Evolutionary conservation across 2,329 filamentous ascomycete species (phyloP).

Genomic region (Penicillium concentricum): DNA sequence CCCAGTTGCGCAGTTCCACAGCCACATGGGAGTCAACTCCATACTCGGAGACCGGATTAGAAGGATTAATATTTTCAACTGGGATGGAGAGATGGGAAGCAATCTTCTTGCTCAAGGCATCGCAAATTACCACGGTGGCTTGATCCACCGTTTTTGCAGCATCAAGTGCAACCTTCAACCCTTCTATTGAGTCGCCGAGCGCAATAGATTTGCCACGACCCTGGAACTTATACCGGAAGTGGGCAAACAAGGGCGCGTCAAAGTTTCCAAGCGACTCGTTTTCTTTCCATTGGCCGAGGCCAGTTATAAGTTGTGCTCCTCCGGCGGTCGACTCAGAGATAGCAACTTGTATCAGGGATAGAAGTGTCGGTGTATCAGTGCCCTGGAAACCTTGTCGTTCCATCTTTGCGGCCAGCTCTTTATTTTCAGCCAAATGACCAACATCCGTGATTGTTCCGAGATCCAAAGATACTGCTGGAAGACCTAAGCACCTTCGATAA

Average conservation of each 20-base stretch:
- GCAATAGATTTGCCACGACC: background rate
- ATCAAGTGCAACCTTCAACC: conserved; percentile 13
- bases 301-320: conserved; percentile 23
- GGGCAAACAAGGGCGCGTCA: conserved; percentile 25
- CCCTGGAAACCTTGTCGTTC: conserved; percentile 25
- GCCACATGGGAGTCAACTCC: conserved; percentile 48
- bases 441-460: conserved; percentile 31
- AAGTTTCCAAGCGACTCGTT: conserved; percentile 22
- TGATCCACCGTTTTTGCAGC: conserved; percentile 17
- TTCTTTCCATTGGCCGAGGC: conserved; percentile 24
- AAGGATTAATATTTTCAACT: conserved; percentile 20
- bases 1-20: conserved; percentile 47
- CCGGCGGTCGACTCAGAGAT: conserved; percentile 4
- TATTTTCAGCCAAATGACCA: conserved; percentile 26
- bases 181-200: background rate
- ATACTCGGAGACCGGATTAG: conserved; percentile 33
- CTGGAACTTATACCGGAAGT: conserved; percentile 18
- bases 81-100: conserved; percentile 21
- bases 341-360: conserved; percentile 20
- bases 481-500: conserved; percentile 26
- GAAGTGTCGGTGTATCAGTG: conserved; percentile 17
- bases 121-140: conserved; percentile 15
- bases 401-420: conserved; percentile 20
- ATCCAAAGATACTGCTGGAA: conserved; percentile 28
- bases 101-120: conserved; percentile 18